Evolutionary conservation across 2,329 filamentous ascomycete genomes (phyloP), one percentile per base, ranked within the genome.

Genomic region (Bretziella fagacearum): DNA sequence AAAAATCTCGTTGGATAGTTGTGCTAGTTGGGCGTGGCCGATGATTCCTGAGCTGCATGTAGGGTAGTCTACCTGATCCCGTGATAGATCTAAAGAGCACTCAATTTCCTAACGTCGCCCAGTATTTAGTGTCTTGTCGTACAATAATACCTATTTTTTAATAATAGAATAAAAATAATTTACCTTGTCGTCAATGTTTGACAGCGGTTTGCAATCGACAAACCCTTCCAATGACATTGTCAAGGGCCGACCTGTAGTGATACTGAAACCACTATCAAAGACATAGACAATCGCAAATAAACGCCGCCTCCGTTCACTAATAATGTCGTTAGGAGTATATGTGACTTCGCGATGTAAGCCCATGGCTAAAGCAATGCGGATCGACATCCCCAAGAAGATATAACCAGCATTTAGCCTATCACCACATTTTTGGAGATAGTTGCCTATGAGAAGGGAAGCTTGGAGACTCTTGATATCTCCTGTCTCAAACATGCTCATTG

Each of bases 391-490:
- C n/a, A 69, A 60, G 44, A 68, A 68, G 52, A 69, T 71, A 54
- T 70, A 71, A 0, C 66, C 66, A 0, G 68, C 69, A 52, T 72
- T 72, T 3, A 68, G 67, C 11, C 67, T 60, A 48, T 71, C 64
- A 22, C 64, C 59, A 18, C 39, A 42, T 52, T 71, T 71, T 49
- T 72, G 69, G 3, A 69, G 58, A 53, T 71, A 71, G 41, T 70
- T 70, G 0, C 62, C 63, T 44, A 62, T 60, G 2, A 70, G 56
- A 1, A 59, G 57, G n/a, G 70, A 56, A 0, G 62, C 62, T 51
- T 69, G 67, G 1, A 70, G 65, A 0, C 67, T 55, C 3, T 62
- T 61, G 8, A 70, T 52, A 33, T 64, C 68, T 1, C 67, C 68
- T 11, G 59, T 59, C 51, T 70, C 66, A 2, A 70, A 56, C 39